Conservation (phyloP, 148 eudicot species). For the Simmondsia chinensis region DNA sequence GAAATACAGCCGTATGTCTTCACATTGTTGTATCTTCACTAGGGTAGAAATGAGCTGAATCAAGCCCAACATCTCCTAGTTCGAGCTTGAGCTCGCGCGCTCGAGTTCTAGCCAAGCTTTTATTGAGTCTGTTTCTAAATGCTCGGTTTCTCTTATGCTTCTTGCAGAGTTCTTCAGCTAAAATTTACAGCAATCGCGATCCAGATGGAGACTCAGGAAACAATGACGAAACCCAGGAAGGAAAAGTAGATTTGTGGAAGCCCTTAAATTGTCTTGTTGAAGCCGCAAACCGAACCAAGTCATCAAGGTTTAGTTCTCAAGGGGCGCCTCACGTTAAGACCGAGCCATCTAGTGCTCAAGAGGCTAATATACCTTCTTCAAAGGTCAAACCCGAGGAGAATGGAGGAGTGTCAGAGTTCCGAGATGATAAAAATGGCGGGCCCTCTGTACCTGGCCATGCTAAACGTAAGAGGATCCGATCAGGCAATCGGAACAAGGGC, state of each 20-base stretch:
- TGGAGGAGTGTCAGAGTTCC: conserved; percentile 21
- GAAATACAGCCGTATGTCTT: too few species aligned
- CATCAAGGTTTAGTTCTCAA: conserved; percentile 47
- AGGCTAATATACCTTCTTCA: conserved; percentile 25
- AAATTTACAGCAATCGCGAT: conserved; percentile 31
- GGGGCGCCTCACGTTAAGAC: conserved; percentile 41
- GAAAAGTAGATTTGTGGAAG: conserved; percentile 72
- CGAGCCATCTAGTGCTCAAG: conserved; percentile 29
- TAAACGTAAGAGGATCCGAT: conserved; percentile 47
- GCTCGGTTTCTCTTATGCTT: background rate
- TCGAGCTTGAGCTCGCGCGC: too few species aligned
- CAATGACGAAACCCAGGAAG: conserved; percentile 42
- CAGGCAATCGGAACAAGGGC: conserved; percentile 21
- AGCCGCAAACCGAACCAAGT: conserved; percentile 81
- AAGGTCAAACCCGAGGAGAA: conserved; percentile 36
- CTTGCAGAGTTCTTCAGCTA: conserved; percentile 52
- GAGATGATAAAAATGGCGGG: conserved; percentile 31
- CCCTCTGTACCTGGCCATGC: conserved; percentile 20
- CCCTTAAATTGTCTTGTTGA: conserved; percentile 80
- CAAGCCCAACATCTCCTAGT: too few species aligned
- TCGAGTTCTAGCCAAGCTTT: too few species aligned
- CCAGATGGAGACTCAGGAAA: conserved; percentile 33
- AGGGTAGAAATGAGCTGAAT: too few species aligned
- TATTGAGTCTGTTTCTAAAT: too few species aligned
- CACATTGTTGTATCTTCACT: too few species aligned